Conservation (phyloP, 1,139 yeast species). For the Debaryomyces coudertii region DNA sequence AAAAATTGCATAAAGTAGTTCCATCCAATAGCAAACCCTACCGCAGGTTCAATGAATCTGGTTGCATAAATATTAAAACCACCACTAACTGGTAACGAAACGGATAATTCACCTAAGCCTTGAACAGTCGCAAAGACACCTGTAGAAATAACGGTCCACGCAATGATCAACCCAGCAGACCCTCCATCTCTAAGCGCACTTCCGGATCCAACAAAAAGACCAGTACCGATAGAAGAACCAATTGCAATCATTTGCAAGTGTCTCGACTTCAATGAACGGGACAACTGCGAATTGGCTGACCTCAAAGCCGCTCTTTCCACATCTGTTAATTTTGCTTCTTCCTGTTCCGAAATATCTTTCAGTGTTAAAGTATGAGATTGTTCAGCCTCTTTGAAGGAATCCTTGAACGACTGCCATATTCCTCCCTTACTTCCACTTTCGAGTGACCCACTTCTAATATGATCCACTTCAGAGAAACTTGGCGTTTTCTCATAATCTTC, state of each 20-base stretch:
- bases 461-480: constrained; percentile 13
- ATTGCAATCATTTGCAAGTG: constrained; percentile 69
- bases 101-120: constrained; percentile 44
- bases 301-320: constrained; percentile 39
- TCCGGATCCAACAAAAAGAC: constrained; percentile 38
- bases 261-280: constrained; percentile 37
- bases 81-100: constrained; percentile 45
- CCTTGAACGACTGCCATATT: constrained; percentile 31
- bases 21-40: constrained; percentile 50
- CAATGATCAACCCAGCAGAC: constrained; percentile 66
- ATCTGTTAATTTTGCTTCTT: constrained; percentile 29
- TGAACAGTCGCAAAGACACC: constrained; percentile 40
- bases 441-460: constrained; percentile 13
- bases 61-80: constrained; percentile 43
- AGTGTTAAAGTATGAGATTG: constrained; percentile 23
- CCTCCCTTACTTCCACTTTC: constrained; percentile 13
- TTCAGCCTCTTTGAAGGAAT: constrained; percentile 41
- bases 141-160: constrained; percentile 39
- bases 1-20: constrained; percentile 46
- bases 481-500: constrained; percentile 1
- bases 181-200: constrained; percentile 56
- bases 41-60: constrained; percentile 43
- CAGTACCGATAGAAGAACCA: constrained; percentile 79
- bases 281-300: constrained; percentile 44
- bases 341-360: constrained; percentile 20